phyloP scores from a whole-genome alignment of 2,329 filamentous ascomycete genomes.

The Podosphaera aphanis region DNA sequence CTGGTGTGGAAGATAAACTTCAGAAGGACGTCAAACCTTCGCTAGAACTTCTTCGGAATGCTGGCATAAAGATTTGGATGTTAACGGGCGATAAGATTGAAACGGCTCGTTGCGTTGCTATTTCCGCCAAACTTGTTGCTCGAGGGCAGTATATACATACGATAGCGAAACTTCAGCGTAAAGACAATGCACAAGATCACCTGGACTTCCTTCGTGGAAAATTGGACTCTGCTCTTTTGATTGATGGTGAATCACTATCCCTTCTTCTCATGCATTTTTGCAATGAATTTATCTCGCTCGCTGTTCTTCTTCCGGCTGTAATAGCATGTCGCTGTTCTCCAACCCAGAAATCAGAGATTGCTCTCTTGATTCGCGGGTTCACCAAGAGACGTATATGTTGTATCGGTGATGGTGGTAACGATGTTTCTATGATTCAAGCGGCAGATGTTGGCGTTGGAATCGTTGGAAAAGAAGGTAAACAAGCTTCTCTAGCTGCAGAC shows the following conservation, averaged over 20 bases:
- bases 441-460: slow-evolving; percentile 96
- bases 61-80: slow-evolving; percentile 99
- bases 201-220: slow-evolving; percentile 76
- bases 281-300: slow-evolving; percentile 65
- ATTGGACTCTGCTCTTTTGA: slow-evolving; percentile 66
- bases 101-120: slow-evolving; percentile 84
- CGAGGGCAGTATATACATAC: slow-evolving; percentile 92
- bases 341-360: slow-evolving; percentile 88
- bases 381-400: slow-evolving; percentile 93
- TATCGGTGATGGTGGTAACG: slow-evolving; percentile 94
- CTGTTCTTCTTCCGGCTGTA: slow-evolving; percentile 71
- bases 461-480: slow-evolving; percentile 88
- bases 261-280: slow-evolving; percentile 67
- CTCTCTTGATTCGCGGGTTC: slow-evolving; percentile 66
- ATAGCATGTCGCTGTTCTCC: slow-evolving; percentile 93
- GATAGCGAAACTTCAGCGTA: slow-evolving; percentile 61
- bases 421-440: slow-evolving; percentile 97
- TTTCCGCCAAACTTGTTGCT: slow-evolving; percentile 81
- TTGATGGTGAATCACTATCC: slow-evolving; percentile 77
- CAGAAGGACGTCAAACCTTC: slow-evolving; percentile 91
- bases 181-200: slow-evolving; percentile 66
- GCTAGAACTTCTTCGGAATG: slow-evolving; percentile 81
- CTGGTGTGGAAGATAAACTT: slow-evolving; percentile 89
- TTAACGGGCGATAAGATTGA: slow-evolving; percentile 96
- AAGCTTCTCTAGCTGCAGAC: slow-evolving; percentile 84